A percentile compares a stretch with the other conserved stretches of the same genome.
These are phyloP conservation scores for Berkeleyomyces basicola DNA, from an alignment of 2,329 filamentous ascomycete genomes.

Conservation along the genomic window DNA sequence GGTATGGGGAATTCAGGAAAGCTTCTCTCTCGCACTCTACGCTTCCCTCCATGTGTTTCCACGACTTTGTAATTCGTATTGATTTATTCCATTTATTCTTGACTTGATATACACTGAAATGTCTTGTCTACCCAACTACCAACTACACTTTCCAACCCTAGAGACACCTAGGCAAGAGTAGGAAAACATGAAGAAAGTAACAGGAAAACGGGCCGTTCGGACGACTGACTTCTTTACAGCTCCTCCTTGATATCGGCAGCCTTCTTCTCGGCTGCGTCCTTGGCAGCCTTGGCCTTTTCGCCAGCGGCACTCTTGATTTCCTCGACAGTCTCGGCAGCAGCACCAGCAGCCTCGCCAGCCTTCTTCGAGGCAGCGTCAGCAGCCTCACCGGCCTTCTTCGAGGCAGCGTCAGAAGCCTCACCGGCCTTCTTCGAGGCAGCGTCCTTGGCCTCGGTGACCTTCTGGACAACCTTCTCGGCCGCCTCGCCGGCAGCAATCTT, in stretches of 20 bases:
- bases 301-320: slow-evolving; percentile 30
- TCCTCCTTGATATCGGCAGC: slow-evolving; percentile 45
- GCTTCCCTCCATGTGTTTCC: neutral
- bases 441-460: slow-evolving; percentile 5
- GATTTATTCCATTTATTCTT: slow-evolving; percentile 1
- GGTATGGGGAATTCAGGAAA: no score
- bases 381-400: neutral
- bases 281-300: slow-evolving; percentile 38
- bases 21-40: no score
- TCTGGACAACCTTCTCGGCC: slow-evolving; percentile 18
- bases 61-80: neutral
- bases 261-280: slow-evolving; percentile 35
- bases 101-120: neutral
- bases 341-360: slow-evolving; percentile 2
- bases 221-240: slow-evolving; percentile 33
- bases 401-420: neutral
- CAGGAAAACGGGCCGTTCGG: neutral
- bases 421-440: slow-evolving; percentile 4
- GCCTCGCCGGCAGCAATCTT: slow-evolving; percentile 29
- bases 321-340: slow-evolving; percentile 24
- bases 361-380: slow-evolving; percentile 1
- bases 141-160: neutral
- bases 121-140: neutral
- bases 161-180: neutral
- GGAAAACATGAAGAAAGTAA: neutral